Evolutionary conservation across 1,284 basidiomycete genomes (phyloP).

Genomic region (Apiotrichum akiyoshidainum): DNA sequence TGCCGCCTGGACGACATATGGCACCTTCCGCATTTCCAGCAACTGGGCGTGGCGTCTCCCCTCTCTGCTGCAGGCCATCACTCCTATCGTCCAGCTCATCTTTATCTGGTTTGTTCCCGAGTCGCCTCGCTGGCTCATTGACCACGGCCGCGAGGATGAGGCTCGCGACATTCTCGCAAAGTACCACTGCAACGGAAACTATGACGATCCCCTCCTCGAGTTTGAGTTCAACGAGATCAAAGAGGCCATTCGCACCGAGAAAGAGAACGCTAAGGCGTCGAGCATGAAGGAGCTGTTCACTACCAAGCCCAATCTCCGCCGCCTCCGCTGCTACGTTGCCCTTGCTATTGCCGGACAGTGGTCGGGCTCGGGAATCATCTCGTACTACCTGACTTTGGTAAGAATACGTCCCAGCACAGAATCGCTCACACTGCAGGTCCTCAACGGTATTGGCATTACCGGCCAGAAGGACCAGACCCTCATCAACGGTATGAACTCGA

Average conservation of each 20-base stretch:
- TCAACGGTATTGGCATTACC: constrained; percentile 65
- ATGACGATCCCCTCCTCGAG: constrained; percentile 40
- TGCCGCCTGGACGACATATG: constrained; percentile 11
- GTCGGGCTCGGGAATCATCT: constrained; percentile 28
- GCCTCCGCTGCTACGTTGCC: constrained; percentile 35
- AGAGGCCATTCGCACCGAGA: constrained; percentile 31
- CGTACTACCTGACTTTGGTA: constrained; percentile 66
- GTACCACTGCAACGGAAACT: constrained; percentile 59
- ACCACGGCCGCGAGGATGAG: constrained; percentile 22
- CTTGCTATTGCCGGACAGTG: constrained; percentile 42
- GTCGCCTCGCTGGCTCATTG: constrained; percentile 28
- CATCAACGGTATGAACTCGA: constrained; percentile 55
- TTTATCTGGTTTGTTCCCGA: constrained; percentile 26
- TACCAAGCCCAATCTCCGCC: constrained; percentile 21
- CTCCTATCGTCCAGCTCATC: constrained; percentile 30
- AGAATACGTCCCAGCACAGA: too few species aligned
- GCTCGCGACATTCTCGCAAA: constrained; percentile 79
- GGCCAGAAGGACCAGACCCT: constrained; percentile 61
- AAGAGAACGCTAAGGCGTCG: constrained; percentile 20
- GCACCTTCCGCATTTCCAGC: constrained; percentile 32
- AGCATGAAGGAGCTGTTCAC: constrained; percentile 52
- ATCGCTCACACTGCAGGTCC: constrained; percentile 22
- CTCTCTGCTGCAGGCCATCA: constrained; percentile 51
- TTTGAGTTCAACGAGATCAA: constrained; percentile 49
- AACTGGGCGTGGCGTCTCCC: constrained; percentile 49